A percentile compares a stretch with the other conserved stretches of the same genome.
Conservation (phyloP, 495 filamentous ascomycete species). For the Entonaema liquescens region DNA sequence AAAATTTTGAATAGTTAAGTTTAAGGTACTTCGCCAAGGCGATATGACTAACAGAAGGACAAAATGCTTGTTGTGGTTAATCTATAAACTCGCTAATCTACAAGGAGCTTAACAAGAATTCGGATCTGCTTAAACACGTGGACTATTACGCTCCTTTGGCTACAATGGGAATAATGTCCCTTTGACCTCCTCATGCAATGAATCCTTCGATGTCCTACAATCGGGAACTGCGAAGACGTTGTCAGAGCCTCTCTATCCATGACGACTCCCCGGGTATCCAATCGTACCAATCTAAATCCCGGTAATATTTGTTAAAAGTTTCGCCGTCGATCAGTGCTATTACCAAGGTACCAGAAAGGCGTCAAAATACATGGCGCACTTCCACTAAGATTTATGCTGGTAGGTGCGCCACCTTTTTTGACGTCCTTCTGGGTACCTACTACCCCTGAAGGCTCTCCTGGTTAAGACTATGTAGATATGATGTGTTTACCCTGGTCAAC, state of each 20-base stretch:
- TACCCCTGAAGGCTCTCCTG: neutral
- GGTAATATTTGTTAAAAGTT: neutral
- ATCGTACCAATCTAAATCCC: neutral
- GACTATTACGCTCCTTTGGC: neutral
- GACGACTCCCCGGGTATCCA: neutral
- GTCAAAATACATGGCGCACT: no score
- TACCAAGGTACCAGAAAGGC: neutral
- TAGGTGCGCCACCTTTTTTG: no score
- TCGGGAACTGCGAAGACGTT: neutral
- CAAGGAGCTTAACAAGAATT: neutral
- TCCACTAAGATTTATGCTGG: no score
- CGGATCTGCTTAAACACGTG: neutral
- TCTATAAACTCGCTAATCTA: neutral
- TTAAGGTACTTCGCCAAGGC: no score
- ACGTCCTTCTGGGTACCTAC: no score
- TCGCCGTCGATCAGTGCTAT: neutral
- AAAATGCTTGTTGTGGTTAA: no score
- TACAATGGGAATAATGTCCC: neutral
- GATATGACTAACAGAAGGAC: no score
- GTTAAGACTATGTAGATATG: neutral
- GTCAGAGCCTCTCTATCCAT: neutral
- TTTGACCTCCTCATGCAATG: neutral
- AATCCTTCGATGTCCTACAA: neutral
- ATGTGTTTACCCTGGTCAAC: neutral
- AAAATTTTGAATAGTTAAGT: no score